Evolutionary conservation across 2,329 filamentous ascomycete genomes (phyloP).

Genomic region (Colletotrichum tofieldiae): DNA sequence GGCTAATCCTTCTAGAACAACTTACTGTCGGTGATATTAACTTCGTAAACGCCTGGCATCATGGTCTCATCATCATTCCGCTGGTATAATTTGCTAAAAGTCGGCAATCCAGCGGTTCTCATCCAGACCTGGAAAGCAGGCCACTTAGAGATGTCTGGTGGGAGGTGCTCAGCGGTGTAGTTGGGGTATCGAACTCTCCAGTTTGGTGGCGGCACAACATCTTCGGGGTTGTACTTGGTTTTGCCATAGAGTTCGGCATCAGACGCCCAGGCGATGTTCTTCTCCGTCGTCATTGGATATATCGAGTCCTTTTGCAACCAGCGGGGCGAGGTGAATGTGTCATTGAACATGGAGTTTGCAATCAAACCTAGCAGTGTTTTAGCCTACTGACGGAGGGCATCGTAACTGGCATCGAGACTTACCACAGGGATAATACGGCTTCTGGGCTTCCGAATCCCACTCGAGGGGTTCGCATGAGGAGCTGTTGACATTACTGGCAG

Average conservation of each 20-base stretch:
- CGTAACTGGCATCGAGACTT: not conserved
- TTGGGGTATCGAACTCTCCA: slow-evolving; percentile 82
- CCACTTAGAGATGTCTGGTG: slow-evolving; percentile 81
- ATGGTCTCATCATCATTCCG: slow-evolving; percentile 83
- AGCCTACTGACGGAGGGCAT: not conserved
- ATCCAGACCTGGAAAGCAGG: slow-evolving; percentile 99
- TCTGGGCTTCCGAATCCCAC: slow-evolving; percentile 64
- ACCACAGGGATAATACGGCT: slow-evolving; percentile 91
- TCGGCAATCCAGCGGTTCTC: slow-evolving; percentile 93
- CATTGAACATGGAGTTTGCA: slow-evolving; percentile 97
- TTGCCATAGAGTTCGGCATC: slow-evolving; percentile 85
- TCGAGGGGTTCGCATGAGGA: slow-evolving; percentile 85
- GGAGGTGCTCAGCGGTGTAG: slow-evolving; percentile 71
- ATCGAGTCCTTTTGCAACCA: slow-evolving; percentile 63
- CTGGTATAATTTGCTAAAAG: slow-evolving; percentile 93
- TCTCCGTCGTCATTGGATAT: slow-evolving; percentile 84
- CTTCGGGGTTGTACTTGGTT: slow-evolving; percentile 74
- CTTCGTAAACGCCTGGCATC: slow-evolving; percentile 79
- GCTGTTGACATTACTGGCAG: slow-evolving; percentile 71
- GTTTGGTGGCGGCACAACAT: slow-evolving; percentile 88
- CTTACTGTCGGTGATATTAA: slow-evolving; percentile 86
- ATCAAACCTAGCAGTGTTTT: slow-evolving; percentile 72
- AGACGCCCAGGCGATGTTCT: slow-evolving; percentile 87
- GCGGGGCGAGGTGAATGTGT: slow-evolving; percentile 81
- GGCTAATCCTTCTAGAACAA: slow-evolving; percentile 44